These are phyloP conservation scores for Pseudogymnoascus sp. DNA, from an alignment of 2,329 filamentous ascomycete genomes.

Conservation along the genomic window DNA sequence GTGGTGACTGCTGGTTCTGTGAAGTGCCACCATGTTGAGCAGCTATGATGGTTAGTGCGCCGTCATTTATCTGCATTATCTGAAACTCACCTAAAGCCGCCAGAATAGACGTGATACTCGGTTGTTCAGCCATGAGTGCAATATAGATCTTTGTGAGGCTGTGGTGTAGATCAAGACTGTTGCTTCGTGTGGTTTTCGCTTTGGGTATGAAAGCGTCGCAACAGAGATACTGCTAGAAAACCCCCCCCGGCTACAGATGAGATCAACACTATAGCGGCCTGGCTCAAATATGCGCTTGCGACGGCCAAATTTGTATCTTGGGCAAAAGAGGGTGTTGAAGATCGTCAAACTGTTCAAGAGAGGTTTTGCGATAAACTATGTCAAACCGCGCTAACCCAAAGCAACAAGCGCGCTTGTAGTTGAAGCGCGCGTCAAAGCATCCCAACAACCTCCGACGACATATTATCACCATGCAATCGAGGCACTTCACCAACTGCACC, in stretches of 20 bases:
- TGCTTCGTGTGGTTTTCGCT: neutral
- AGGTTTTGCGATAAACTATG: conserved; percentile 8
- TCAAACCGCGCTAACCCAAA: conserved; percentile 1
- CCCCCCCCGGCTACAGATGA: neutral
- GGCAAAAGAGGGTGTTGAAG: neutral
- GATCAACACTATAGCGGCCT: neutral
- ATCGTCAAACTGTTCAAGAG: neutral
- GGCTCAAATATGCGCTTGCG: neutral
- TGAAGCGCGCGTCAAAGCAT: conserved; percentile 1
- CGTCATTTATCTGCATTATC: neutral
- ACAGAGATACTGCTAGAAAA: neutral
- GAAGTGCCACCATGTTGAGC: conserved; percentile 16
- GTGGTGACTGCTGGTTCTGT: conserved; percentile 33
- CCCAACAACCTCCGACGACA: neutral
- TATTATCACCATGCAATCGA: neutral
- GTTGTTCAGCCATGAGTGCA: conserved; percentile 36
- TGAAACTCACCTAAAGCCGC: conserved; percentile 40
- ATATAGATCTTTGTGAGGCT: neutral
- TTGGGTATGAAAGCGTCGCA: neutral
- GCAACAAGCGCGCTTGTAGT: neutral
- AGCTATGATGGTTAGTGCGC: conserved; percentile 10
- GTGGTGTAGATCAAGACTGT: neutral
- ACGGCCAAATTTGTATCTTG: neutral
- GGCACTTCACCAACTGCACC: neutral
- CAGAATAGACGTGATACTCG: conserved; percentile 45